A percentile compares a stretch with the other conserved stretches of the same genome.
Evolutionary conservation across 768 basidiomycete species (phyloP).

Genomic region (Russula brevipes): DNA sequence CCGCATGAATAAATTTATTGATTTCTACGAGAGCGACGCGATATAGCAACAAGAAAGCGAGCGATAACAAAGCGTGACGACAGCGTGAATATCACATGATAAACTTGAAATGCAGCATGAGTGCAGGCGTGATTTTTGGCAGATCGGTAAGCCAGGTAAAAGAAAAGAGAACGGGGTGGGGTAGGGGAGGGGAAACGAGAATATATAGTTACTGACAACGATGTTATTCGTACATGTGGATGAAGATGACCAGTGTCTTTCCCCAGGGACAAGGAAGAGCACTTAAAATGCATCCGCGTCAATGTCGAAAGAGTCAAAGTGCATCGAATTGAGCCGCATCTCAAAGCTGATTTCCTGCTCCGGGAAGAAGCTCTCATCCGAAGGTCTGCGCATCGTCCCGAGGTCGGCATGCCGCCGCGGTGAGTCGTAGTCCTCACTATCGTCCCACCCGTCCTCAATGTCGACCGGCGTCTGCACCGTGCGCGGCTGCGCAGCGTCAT

Average conservation of each 20-base stretch:
- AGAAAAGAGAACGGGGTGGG: background rate
- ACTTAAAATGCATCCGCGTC: conserved; percentile 51
- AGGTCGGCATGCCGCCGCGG: conserved; percentile 13
- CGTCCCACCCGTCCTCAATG: conserved; percentile 16
- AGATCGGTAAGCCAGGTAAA: conserved; percentile 2
- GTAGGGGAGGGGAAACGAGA: background rate
- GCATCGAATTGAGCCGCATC: conserved; percentile 66
- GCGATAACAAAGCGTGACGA: conserved; percentile 10
- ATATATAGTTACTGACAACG: conserved; percentile 11
- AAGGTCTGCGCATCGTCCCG: background rate
- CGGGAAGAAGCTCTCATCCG: background rate
- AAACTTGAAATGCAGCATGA: background rate
- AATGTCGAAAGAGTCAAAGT: conserved; percentile 67
- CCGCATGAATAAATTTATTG: conserved; percentile 18
- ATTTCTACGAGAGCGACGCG: background rate
- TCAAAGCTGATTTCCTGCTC: conserved; percentile 47
- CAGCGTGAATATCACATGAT: conserved; percentile 11
- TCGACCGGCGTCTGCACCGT: conserved; percentile 4
- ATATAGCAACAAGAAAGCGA: conserved; percentile 1
- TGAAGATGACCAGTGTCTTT: conserved; percentile 1
- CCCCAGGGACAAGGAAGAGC: conserved; percentile 23
- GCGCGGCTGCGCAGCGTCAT: background rate
- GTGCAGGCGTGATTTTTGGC: conserved; percentile 9
- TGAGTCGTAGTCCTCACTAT: conserved; percentile 19
- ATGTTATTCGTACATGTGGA: conserved; percentile 16